These are phyloP conservation scores for Polygonum aviculare DNA, from an alignment of 148 eudicot genomes.

Conservation along the genomic window DNA sequence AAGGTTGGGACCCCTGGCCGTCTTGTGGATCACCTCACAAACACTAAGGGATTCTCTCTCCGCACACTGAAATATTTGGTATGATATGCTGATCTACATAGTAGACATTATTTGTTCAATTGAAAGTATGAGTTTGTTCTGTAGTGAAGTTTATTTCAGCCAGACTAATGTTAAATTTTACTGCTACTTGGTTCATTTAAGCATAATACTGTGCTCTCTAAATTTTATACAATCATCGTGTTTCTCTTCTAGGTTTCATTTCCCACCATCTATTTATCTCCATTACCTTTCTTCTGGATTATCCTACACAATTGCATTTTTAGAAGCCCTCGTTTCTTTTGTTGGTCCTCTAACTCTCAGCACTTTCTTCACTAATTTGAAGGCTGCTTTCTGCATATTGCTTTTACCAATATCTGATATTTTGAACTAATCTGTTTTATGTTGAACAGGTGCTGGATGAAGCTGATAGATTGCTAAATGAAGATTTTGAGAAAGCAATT, in stretches of 20 bases:
- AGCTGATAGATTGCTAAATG: slow-evolving; percentile 85
- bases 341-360: background rate
- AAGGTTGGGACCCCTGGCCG: slow-evolving; percentile 98
- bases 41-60: slow-evolving; percentile 89
- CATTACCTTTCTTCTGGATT: background rate
- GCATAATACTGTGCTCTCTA: background rate
- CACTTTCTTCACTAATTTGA: background rate
- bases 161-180: background rate
- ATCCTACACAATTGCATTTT: background rate
- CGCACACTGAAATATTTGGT: slow-evolving; percentile 82
- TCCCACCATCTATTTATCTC: background rate
- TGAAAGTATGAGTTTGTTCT: background rate
- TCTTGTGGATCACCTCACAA: slow-evolving; percentile 81
- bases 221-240: background rate
- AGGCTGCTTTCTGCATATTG: background rate
- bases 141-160: background rate
- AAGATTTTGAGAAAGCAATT: slow-evolving; percentile 76
- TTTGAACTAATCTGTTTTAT: background rate
- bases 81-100: slow-evolving; percentile 15
- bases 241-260: background rate
- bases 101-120: background rate
- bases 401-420: background rate
- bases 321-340: background rate
- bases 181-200: background rate
- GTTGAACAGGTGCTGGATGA: slow-evolving; percentile 75